phyloP scores from a whole-genome alignment of 345 rosid genomes.

The Carallia brachiata region DNA sequence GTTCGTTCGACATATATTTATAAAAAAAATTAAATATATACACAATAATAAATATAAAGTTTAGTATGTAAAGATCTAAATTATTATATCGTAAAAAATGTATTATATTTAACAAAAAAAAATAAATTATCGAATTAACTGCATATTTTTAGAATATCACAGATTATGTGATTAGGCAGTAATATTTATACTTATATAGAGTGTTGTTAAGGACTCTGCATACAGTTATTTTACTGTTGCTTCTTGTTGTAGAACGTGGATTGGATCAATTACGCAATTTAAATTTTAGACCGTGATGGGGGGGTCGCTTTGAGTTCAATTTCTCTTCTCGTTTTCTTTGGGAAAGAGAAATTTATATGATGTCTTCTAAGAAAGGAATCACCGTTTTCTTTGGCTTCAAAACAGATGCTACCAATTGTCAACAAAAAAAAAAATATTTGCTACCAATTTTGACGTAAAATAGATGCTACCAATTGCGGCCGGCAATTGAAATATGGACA shows the following conservation, averaged over 20 bases:
- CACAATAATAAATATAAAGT: too few species aligned
- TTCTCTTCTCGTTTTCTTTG: neutral
- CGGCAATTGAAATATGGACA: neutral
- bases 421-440: too few species aligned
- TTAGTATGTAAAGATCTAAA: too few species aligned
- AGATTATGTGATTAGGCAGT: too few species aligned
- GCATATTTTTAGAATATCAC: too few species aligned
- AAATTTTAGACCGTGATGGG: neutral
- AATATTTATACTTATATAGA: neutral
- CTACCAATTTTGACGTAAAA: too few species aligned
- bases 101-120: too few species aligned
- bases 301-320: constrained; percentile 1
- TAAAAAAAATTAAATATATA: too few species aligned
- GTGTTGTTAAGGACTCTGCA: neutral
- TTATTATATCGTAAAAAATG: too few species aligned
- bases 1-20: neutral
- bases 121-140: too few species aligned
- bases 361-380: constrained; percentile 11
- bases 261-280: neutral
- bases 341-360: neutral
- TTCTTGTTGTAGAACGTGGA: neutral
- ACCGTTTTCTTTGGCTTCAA: constrained; percentile 2
- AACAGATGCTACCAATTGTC: neutral
- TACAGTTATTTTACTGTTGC: neutral
- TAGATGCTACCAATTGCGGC: neutral